Conservation (phyloP, 768 basidiomycete species). For the Asterophora lycoperdoides region DNA sequence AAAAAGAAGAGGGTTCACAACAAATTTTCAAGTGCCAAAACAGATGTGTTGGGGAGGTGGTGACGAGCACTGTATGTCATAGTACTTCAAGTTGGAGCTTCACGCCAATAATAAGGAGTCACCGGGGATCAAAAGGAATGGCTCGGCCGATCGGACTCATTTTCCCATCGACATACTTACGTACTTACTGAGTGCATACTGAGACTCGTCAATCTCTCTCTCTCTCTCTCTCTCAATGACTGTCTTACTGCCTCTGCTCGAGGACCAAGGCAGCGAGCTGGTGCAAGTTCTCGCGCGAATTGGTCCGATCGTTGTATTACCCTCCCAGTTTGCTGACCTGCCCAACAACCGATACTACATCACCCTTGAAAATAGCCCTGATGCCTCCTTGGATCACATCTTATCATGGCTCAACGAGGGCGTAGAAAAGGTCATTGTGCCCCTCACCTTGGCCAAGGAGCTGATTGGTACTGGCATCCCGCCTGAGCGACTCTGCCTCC, state of each 20-base stretch:
- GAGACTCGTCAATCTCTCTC: not conserved
- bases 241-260: constrained; percentile 59
- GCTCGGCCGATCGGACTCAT: constrained; percentile 1
- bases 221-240: constrained; percentile 29
- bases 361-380: constrained; percentile 47
- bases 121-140: too few relatives aligned
- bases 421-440: constrained; percentile 74
- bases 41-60: too few relatives aligned
- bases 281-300: constrained; percentile 65
- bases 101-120: too few relatives aligned
- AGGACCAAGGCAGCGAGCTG: constrained; percentile 43
- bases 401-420: constrained; percentile 72
- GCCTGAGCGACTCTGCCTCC: constrained; percentile 65
- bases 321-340: constrained; percentile 25
- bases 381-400: constrained; percentile 49
- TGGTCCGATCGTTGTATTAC: constrained; percentile 65
- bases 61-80: too few relatives aligned
- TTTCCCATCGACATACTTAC: too few relatives aligned
- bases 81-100: too few relatives aligned
- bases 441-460: constrained; percentile 59
- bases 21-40: too few relatives aligned
- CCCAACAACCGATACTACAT: constrained; percentile 43
- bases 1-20: too few relatives aligned
- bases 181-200: too few relatives aligned
- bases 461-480: constrained; percentile 62